phyloP scores from a whole-genome alignment of 2,329 filamentous ascomycete species.

The Trichoderma asperellum region DNA sequence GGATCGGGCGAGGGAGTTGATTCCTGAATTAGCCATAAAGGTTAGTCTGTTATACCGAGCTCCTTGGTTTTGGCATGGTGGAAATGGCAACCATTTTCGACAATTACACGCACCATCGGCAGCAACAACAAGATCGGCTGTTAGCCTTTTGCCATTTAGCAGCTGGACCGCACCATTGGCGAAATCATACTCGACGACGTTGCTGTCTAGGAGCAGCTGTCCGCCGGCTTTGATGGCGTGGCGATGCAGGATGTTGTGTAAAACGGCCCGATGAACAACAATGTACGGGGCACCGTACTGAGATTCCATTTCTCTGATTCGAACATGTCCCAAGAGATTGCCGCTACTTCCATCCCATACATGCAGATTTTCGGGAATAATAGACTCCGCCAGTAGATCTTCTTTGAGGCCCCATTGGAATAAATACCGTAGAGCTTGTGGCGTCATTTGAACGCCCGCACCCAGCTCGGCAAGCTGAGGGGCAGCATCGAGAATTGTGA shows the following conservation, averaged over 20 bases:
- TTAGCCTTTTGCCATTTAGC: constrained; percentile 32
- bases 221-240: constrained; percentile 37
- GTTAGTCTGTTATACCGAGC: not conserved
- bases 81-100: not conserved
- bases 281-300: constrained; percentile 41
- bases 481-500: constrained; percentile 52
- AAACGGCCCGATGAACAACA: constrained; percentile 43
- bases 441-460: constrained; percentile 41
- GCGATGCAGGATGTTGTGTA: constrained; percentile 40
- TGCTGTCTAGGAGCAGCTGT: constrained; percentile 33
- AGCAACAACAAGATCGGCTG: constrained; percentile 42
- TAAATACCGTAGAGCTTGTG: constrained; percentile 40
- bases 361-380: constrained; percentile 31
- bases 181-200: constrained; percentile 35
- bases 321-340: constrained; percentile 31
- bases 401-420: constrained; percentile 38
- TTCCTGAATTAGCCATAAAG: constrained; percentile 13
- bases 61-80: not conserved
- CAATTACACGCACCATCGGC: constrained; percentile 40
- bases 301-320: constrained; percentile 33
- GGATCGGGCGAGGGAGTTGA: constrained; percentile 38
- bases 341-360: constrained; percentile 38
- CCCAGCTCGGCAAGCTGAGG: constrained; percentile 49
- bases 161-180: constrained; percentile 33
- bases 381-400: constrained; percentile 31